Evolutionary conservation across 1,139 yeast genomes (phyloP).

Genomic region (Ogataea hybrid): DNA sequence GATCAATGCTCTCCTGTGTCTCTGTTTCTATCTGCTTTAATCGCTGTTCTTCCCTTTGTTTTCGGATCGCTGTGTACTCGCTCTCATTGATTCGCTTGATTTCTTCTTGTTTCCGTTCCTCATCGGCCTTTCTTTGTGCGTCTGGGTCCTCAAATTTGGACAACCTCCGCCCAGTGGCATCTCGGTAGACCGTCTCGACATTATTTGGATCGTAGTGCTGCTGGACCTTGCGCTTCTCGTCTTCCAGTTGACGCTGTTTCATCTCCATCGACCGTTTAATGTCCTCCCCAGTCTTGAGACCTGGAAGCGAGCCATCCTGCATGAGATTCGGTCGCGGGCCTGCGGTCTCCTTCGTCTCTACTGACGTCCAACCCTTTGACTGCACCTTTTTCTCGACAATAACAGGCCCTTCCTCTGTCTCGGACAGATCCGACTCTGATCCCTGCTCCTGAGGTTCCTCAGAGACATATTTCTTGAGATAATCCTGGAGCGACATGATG

Average conservation of each 20-base stretch:
- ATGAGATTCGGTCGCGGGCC: constrained; percentile 24
- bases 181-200: constrained; percentile 54
- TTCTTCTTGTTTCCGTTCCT: constrained; percentile 33
- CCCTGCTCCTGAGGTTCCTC: not conserved
- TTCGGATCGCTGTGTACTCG: constrained; percentile 13
- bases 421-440: constrained; percentile 7
- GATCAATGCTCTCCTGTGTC: constrained; percentile 41
- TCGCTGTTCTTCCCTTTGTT: constrained; percentile 10
- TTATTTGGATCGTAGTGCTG: constrained; percentile 16
- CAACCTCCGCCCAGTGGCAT: constrained; percentile 46
- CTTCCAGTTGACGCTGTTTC: constrained; percentile 25
- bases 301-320: constrained; percentile 43
- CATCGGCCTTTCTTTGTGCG: constrained; percentile 33
- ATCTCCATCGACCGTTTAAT: constrained; percentile 35
- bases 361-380: constrained; percentile 18
- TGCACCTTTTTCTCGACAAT: constrained; percentile 10
- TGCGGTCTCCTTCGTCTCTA: constrained; percentile 21
- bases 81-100: constrained; percentile 17
- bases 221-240: constrained; percentile 23
- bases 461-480: constrained; percentile 5
- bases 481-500: constrained; percentile 6
- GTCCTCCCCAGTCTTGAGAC: constrained; percentile 44
- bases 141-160: constrained; percentile 19
- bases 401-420: constrained; percentile 15
- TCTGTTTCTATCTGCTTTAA: constrained; percentile 15